Percentiles rank a stretch among this genome's conserved stretches.
phyloP scores from a whole-genome alignment of 495 filamentous ascomycete genomes.

The Lepidopterella palustris region DNA sequence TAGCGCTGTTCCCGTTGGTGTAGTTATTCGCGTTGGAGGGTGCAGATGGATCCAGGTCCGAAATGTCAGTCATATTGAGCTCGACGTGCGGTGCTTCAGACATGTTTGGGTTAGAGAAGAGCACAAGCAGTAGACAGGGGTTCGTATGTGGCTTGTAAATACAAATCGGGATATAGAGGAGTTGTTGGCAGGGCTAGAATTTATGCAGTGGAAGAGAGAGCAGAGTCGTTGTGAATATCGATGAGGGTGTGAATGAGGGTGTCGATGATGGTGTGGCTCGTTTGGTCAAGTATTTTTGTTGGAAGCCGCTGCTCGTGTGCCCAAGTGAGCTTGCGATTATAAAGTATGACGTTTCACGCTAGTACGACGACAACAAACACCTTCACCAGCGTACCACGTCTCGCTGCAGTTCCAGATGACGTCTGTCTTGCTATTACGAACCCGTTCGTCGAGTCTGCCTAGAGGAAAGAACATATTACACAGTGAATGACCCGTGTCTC shows the following conservation, averaged over 20 bases:
- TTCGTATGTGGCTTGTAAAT: background rate
- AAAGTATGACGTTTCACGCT: background rate
- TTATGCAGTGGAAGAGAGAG: too few relatives aligned
- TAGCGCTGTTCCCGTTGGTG: constrained; percentile 9
- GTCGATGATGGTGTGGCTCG: background rate
- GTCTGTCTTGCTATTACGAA: too few relatives aligned
- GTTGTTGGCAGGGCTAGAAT: too few relatives aligned
- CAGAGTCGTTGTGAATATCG: too few relatives aligned
- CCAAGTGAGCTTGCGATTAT: background rate
- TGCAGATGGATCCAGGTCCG: constrained; percentile 20
- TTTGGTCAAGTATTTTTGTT: background rate
- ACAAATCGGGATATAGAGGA: too few relatives aligned
- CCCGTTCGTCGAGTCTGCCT: too few relatives aligned
- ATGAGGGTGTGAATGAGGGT: background rate
- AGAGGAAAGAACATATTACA: too few relatives aligned
- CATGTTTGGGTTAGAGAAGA: constrained; percentile 10
- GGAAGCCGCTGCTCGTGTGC: background rate
- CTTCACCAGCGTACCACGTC: background rate
- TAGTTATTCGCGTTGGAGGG: constrained; percentile 13
- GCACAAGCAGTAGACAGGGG: background rate
- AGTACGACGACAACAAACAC: background rate
- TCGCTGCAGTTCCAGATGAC: too few relatives aligned
- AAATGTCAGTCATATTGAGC: constrained; percentile 17
- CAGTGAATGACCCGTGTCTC: too few relatives aligned
- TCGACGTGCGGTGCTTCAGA: constrained; percentile 26